Base-by-base conservation (phyloP, 257 asterid species). In the Cordia subcordata region DNA sequence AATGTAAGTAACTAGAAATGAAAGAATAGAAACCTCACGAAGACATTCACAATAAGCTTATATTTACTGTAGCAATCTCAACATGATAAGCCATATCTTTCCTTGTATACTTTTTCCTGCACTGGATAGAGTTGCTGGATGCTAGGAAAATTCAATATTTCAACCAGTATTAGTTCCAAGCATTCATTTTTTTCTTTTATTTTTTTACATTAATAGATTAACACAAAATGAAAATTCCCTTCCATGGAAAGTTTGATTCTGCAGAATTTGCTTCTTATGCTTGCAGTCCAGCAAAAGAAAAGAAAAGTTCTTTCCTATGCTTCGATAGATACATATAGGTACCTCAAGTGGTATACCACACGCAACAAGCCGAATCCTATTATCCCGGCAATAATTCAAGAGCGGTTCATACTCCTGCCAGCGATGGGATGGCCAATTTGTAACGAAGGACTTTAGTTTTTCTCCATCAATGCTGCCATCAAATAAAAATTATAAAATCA, bases 341-440 rank as follows among this genome's bases (percentile, higher is more conserved):
- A 90, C 94, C 94, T 85, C 93, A 18, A 82, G 79, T 56, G 96
- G 98, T 68, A 79, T 64, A n/a, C 98, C 98, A 79, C 95, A 88
- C 0, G 96, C 96, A 63, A 88, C 78, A 52, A 88, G 77, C 50
- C 72, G 79, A 64, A 91, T 78, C 57, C 86, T 92, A 71, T 85
- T 88, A 53, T 83, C 90, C 11, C 81, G 83, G 73, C 96, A 88
- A 69, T 83, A 85, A 63, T 68, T 77, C 58, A 87, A 72, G 27
- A 91, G 78, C 67, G 92, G 98, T 68, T 88, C 96, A 15, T 88
- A 88, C 64, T 88, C 96, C 81, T 85, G 88, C 96, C 96, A 91
- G 19, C 78, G 78, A 63, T 82, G 77, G 49, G 86, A 64, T 62
- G 98, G 75, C 98, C 98, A 91, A 60, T 83, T 85, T 37, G 81